A percentile compares a stretch with the other conserved stretches of the same genome.
phyloP scores from a whole-genome alignment of 768 basidiomycete species.

The Lenzites betulinus region DNA sequence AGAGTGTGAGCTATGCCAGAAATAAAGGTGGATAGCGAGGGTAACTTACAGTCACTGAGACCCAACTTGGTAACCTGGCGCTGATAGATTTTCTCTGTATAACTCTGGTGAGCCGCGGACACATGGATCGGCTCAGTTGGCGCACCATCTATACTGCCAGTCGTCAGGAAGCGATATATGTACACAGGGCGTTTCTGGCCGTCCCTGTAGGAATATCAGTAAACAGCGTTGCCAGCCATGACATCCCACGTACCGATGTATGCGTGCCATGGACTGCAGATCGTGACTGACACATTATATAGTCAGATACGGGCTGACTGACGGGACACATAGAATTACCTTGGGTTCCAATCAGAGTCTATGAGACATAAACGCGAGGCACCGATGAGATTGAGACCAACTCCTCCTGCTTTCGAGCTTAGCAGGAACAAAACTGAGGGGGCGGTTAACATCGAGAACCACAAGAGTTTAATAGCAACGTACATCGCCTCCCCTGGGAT shows the following conservation, averaged over 20 bases:
- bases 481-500: constrained; percentile 71
- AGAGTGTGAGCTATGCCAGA: too few relatives aligned
- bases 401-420: constrained; percentile 94
- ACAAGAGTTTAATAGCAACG: constrained; percentile 34
- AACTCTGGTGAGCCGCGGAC: too few relatives aligned
- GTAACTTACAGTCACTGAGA: constrained; percentile 74
- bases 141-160: constrained; percentile 87
- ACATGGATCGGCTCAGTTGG: constrained; percentile 22
- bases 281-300: constrained; percentile 62
- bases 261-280: constrained; percentile 95
- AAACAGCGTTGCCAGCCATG: not conserved
- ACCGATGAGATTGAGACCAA: constrained; percentile 91
- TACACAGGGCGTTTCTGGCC: constrained; percentile 91
- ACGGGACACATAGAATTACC: constrained; percentile 39
- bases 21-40: too few relatives aligned
- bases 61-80: constrained; percentile 94
- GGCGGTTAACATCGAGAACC: not conserved
- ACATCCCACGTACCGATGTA: constrained; percentile 67
- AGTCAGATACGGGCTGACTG: not conserved
- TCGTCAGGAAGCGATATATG: constrained; percentile 84
- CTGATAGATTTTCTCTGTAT: constrained; percentile 85
- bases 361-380: constrained; percentile 85
- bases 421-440: constrained; percentile 81
- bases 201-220: constrained; percentile 55
- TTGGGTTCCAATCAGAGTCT: constrained; percentile 95